These are phyloP conservation scores for Gossypium aridum DNA, from an alignment of 441 rosid genomes.

Conservation along the genomic window DNA sequence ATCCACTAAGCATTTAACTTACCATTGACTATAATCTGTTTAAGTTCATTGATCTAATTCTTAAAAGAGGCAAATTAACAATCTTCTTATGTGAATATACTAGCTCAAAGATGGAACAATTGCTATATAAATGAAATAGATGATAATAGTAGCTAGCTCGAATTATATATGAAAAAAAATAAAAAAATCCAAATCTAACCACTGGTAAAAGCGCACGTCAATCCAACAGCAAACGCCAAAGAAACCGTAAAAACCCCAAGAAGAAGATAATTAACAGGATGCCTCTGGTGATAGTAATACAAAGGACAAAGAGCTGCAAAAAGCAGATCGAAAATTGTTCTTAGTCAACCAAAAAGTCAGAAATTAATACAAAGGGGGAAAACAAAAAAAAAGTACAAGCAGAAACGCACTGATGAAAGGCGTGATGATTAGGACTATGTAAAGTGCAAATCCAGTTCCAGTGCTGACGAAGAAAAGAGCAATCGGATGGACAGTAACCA, in stretches of 20 bases:
- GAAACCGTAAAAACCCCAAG: constrained; percentile 47
- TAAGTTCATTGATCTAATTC: neutral
- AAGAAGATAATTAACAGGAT: neutral
- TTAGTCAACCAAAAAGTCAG: neutral
- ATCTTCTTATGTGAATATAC: neutral
- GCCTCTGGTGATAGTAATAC: constrained; percentile 2
- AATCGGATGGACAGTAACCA: neutral
- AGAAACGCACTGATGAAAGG: neutral
- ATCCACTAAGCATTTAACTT: neutral
- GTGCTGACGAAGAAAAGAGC: neutral
- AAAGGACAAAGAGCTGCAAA: neutral
- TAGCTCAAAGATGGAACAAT: neutral
- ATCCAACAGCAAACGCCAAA: constrained; percentile 68
- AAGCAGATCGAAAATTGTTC: neutral
- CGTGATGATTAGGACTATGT: neutral
- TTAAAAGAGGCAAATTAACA: neutral
- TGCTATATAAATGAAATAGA: neutral
- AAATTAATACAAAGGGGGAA: neutral
- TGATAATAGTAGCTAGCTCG: neutral
- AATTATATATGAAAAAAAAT: neutral
- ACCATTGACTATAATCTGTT: neutral
- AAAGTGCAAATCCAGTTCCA: neutral
- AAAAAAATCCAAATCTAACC: constrained; percentile 37
- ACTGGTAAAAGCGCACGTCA: constrained; percentile 77
- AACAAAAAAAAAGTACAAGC: neutral